phyloP scores from a whole-genome alignment of 208 protist species.

The Acanthamoeba sp. region DNA sequence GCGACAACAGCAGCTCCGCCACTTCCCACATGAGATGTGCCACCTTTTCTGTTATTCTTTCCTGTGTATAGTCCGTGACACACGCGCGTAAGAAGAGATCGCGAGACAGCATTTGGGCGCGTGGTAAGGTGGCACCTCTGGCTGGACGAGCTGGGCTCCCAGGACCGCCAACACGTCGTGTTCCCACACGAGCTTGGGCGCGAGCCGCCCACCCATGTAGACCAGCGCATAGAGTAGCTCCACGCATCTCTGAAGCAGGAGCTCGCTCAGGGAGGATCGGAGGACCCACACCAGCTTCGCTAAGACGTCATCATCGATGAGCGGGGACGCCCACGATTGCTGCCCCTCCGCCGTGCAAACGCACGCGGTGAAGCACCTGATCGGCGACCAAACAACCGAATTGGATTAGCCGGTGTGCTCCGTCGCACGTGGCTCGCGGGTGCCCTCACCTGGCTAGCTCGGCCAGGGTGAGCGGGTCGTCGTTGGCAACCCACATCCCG shows the following conservation, averaged over 20 bases:
- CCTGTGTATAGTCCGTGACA: background rate
- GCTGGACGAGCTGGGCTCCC: background rate
- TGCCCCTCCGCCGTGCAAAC: background rate
- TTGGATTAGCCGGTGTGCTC: background rate
- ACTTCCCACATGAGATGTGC: conserved; percentile 8
- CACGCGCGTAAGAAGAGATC: too few relatives aligned
- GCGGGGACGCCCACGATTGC: background rate
- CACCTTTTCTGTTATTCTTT: background rate
- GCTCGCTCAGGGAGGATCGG: background rate
- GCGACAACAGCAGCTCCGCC: background rate
- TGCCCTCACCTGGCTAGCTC: background rate
- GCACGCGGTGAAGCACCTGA: conserved; percentile 9
- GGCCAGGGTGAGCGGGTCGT: background rate
- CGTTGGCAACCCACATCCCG: background rate
- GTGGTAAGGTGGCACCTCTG: background rate
- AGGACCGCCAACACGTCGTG: background rate
- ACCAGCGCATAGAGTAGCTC: conserved; percentile 6
- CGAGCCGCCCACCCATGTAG: conserved; percentile 18
- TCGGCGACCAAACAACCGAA: background rate
- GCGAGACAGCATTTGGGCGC: background rate
- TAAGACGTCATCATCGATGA: background rate
- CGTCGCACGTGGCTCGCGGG: background rate
- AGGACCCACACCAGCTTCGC: conserved; percentile 15
- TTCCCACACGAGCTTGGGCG: background rate
- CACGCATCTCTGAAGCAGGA: background rate